Percentiles rank a stretch among this genome's conserved stretches.
These are phyloP conservation scores for Cymbopogon flexuosus DNA, from an alignment of 202 grass and related monocot species.

Conservation along the genomic window DNA sequence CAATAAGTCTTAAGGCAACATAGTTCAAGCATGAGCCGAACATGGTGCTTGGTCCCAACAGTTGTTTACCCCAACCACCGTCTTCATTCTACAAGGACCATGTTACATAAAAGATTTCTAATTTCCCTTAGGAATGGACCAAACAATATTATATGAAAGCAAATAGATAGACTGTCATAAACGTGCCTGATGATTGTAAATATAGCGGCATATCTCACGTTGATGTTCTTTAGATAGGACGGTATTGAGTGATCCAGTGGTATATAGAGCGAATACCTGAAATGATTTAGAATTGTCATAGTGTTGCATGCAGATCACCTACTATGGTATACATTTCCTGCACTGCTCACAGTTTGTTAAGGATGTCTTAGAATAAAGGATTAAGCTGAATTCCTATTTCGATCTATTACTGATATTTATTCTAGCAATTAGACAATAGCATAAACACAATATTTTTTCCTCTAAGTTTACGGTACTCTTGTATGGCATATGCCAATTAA, in stretches of 20 bases:
- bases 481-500: neutral
- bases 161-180: neutral
- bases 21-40: slow-evolving; percentile 35
- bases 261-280: neutral
- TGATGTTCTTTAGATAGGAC: neutral
- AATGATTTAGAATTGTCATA: neutral
- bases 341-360: neutral
- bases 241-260: neutral
- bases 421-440: neutral
- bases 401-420: neutral
- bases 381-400: neutral
- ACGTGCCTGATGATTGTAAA: slow-evolving; percentile 26
- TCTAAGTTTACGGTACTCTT: neutral
- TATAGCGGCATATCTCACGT: slow-evolving; percentile 25
- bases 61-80: slow-evolving; percentile 28
- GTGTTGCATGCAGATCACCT: neutral
- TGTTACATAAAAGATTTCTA: neutral
- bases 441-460: neutral
- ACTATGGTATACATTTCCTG: neutral
- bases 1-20: slow-evolving; percentile 29
- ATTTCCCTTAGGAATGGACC: neutral
- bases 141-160: neutral
- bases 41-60: slow-evolving; percentile 31
- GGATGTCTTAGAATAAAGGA: neutral
- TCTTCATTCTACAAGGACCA: slow-evolving; percentile 33